These are phyloP conservation scores for Silene coronaria DNA, from an alignment of 179 eudicot species.

Conservation along the genomic window DNA sequence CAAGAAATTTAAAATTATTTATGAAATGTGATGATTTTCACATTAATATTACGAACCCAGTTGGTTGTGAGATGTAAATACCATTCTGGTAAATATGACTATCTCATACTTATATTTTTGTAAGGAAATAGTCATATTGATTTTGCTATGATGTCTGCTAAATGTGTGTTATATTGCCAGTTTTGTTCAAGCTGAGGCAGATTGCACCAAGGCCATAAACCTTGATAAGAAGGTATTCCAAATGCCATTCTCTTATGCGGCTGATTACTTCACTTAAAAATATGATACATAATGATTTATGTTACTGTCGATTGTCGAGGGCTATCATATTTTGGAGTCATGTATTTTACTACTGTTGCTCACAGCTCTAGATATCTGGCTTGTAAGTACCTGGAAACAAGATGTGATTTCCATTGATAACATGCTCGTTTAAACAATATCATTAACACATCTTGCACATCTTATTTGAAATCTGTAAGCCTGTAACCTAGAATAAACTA, in stretches of 20 bases:
- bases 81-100: not conserved
- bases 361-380: not conserved
- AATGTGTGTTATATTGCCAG: slow-evolving; percentile 36
- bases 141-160: slow-evolving; percentile 8
- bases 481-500: not conserved
- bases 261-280: not conserved
- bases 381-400: not conserved
- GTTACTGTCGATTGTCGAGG: not conserved
- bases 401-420: not conserved
- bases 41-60: not conserved
- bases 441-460: not conserved
- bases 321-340: not conserved
- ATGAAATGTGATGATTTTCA: not conserved
- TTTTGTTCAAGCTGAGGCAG: slow-evolving; percentile 72
- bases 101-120: not conserved
- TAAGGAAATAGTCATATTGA: not conserved
- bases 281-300: not conserved
- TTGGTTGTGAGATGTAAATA: not conserved
- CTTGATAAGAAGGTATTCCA: slow-evolving; percentile 74
- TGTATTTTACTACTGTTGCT: not conserved
- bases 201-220: slow-evolving; percentile 70
- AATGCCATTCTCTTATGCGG: slow-evolving; percentile 5
- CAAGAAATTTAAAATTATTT: not conserved
- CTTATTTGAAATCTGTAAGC: not conserved
- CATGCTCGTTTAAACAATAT: not conserved